Evolutionary conservation across 805 yeast species (phyloP).

Genomic region (Naumovozyma castellii): DNA sequence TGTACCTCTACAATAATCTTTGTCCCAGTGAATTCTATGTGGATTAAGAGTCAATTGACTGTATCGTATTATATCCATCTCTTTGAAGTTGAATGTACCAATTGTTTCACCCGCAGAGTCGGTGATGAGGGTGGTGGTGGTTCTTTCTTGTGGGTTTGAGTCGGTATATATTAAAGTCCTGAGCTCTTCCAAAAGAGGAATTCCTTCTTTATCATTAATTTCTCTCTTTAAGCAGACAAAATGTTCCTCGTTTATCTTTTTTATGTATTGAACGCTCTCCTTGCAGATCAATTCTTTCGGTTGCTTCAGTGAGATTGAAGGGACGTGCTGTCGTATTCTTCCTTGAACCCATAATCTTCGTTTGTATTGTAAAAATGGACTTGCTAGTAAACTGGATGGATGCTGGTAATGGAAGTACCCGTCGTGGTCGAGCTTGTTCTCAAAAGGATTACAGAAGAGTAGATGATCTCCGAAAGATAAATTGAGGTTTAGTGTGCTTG

Average conservation of each 20-base stretch:
- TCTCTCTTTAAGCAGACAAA: constrained; percentile 48
- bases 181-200: background rate
- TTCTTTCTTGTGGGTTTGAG: no score
- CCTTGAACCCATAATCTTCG: constrained; percentile 81
- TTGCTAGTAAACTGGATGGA: constrained; percentile 32
- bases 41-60: constrained; percentile 74
- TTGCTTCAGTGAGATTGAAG: constrained; percentile 16
- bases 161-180: background rate
- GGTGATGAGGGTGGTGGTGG: no score
- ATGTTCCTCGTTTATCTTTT: constrained; percentile 30
- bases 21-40: constrained; percentile 74
- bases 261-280: constrained; percentile 41
- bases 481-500: background rate
- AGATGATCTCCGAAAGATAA: background rate
- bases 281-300: constrained; percentile 37
- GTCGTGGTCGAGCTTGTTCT: background rate
- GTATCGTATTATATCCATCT: constrained; percentile 42
- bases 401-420: constrained; percentile 78
- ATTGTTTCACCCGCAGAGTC: background rate
- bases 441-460: background rate
- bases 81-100: constrained; percentile 27
- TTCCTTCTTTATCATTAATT: background rate
- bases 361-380: constrained; percentile 28
- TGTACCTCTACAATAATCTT: constrained; percentile 36
- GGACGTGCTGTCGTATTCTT: constrained; percentile 35